Percentiles rank a stretch among this genome's conserved stretches.
phyloP scores from a whole-genome alignment of 441 rosid species.

The Metrosideros polymorpha region DNA sequence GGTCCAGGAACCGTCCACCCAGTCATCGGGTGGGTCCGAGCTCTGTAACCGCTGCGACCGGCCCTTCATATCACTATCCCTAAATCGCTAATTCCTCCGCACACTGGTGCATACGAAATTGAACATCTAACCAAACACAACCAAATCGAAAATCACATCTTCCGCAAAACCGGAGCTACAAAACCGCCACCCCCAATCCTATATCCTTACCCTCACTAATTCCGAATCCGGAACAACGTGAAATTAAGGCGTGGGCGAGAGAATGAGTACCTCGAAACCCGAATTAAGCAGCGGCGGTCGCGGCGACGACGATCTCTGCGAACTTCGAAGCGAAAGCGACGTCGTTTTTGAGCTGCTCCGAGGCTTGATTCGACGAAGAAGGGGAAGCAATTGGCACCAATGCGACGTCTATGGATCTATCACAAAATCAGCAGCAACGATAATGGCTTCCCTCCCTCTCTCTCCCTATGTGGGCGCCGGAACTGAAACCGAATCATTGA shows the following conservation, averaged over 20 bases:
- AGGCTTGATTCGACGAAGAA: neutral
- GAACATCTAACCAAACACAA: neutral
- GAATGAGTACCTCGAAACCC: neutral
- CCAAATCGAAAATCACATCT: neutral
- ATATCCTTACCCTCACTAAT: neutral
- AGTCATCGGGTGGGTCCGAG: slow-evolving; percentile 73
- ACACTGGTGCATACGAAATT: neutral
- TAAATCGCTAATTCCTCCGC: neutral
- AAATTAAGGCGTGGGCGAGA: neutral
- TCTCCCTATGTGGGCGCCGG: neutral
- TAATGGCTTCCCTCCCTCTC: neutral
- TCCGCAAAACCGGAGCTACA: neutral
- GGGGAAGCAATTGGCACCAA: neutral
- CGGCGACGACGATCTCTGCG: neutral
- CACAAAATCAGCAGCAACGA: neutral
- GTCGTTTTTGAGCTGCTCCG: neutral
- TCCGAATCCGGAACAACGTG: neutral
- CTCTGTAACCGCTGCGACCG: slow-evolving; percentile 55
- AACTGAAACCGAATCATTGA: neutral
- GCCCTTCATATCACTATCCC: slow-evolving; percentile 34
- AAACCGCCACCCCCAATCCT: neutral
- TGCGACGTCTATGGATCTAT: neutral
- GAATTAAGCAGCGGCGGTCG: neutral
- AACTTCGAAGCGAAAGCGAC: neutral
- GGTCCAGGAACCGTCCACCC: slow-evolving; percentile 96